phyloP scores from a whole-genome alignment of 2,329 filamentous ascomycete genomes.

The Arthroderma sp. region DNA sequence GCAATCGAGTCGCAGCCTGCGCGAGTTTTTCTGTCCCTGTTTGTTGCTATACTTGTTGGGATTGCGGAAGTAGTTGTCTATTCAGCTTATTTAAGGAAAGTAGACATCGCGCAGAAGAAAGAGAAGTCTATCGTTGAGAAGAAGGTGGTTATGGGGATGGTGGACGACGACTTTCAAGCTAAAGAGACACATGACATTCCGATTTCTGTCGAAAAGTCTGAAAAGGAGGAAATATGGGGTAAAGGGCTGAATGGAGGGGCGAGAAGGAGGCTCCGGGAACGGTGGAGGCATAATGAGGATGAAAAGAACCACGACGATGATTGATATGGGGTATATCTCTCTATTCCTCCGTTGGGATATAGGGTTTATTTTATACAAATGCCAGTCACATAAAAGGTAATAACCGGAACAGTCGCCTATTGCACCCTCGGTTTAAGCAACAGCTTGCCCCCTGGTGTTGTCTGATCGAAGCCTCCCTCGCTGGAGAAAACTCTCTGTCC shows the following conservation, averaged over 20 bases:
- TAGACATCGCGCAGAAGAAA: conserved; percentile 24
- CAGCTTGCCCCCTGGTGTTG: conserved; percentile 27
- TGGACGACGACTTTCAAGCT: conserved; percentile 4
- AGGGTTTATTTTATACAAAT: background rate
- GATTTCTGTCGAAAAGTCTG: background rate
- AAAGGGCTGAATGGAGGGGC: conserved; percentile 28
- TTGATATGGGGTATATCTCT: background rate
- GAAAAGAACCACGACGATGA: conserved; percentile 4
- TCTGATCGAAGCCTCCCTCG: conserved; percentile 33
- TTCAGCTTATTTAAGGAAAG: conserved; percentile 33
- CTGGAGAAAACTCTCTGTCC: conserved; percentile 62
- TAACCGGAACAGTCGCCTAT: conserved; percentile 2
- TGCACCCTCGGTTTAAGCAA: conserved; percentile 10
- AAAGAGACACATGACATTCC: background rate
- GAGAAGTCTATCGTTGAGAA: conserved; percentile 27
- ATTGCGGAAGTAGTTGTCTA: conserved; percentile 36
- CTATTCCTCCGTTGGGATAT: conserved; percentile 1
- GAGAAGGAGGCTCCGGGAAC: conserved; percentile 27
- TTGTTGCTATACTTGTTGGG: conserved; percentile 30
- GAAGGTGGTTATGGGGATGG: conserved; percentile 19
- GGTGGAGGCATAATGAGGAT: conserved; percentile 20
- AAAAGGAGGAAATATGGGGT: conserved; percentile 28
- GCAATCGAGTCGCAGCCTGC: conserved; percentile 20
- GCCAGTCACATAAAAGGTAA: background rate
- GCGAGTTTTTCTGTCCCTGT: conserved; percentile 28